phyloP scores from a whole-genome alignment of 805 yeast species.

The Nakazawaea molendinolei region DNA sequence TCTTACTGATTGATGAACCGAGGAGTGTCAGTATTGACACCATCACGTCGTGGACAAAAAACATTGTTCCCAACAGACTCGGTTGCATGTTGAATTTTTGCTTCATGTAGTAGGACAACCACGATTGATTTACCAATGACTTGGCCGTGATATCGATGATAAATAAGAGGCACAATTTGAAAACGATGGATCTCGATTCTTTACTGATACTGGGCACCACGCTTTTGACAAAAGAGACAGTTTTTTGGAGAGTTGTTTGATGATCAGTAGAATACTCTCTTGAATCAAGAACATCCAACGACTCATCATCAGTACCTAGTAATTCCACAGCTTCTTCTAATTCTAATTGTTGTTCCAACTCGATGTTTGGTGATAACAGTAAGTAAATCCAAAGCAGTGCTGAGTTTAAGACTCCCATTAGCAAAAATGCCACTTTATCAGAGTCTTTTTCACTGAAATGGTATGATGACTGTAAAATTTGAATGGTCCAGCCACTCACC shows the following conservation, averaged over 20 bases:
- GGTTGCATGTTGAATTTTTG: constrained; percentile 29
- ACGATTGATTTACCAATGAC: constrained; percentile 35
- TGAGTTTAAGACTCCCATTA: constrained; percentile 17
- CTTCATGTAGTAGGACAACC: constrained; percentile 39
- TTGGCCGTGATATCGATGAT: constrained; percentile 38
- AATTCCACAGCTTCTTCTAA: constrained; percentile 2
- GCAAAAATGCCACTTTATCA: constrained; percentile 25
- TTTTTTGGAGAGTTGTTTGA: not conserved
- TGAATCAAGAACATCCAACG: not conserved
- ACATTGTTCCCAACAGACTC: constrained; percentile 31
- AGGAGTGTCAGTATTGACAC: constrained; percentile 33
- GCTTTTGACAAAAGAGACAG: constrained; percentile 1
- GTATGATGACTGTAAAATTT: constrained; percentile 14
- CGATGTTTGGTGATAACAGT: constrained; percentile 16
- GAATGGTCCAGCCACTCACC: constrained; percentile 29
- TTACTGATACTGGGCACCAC: constrained; percentile 15
- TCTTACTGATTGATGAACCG: constrained; percentile 36
- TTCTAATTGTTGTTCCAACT: constrained; percentile 1
- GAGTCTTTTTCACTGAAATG: constrained; percentile 20
- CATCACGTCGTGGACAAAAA: constrained; percentile 31
- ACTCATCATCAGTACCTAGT: constrained; percentile 6
- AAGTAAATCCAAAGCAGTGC: constrained; percentile 16
- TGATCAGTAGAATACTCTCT: too few relatives aligned
- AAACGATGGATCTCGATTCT: constrained; percentile 19
- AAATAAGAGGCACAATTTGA: constrained; percentile 31